Evolutionary conservation across 2,329 filamentous ascomycete species (phyloP), one percentile per base, ranked within the genome.

Genomic region (Pyrenochaeta sp.): DNA sequence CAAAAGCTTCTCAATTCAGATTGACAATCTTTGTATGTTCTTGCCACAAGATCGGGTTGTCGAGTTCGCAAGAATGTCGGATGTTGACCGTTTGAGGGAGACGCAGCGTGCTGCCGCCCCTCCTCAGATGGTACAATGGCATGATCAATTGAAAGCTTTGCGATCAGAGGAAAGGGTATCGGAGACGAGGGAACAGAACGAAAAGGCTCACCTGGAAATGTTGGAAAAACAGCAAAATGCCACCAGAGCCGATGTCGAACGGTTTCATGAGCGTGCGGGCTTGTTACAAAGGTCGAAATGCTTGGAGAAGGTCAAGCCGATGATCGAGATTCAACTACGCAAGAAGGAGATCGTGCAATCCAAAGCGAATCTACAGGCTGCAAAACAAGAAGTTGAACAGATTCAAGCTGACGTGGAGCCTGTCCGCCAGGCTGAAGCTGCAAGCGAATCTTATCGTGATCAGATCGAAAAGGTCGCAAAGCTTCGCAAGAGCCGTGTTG

Each of bases 21-120:
- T 97, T 53, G 94, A 99, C 75, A 99, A 99, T 59, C 79, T 99
- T 2, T 99, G 94, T 69, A 94, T 99, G 68, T 99, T 99, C 61
- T 76, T 99, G 30, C 94, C 94, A 0, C 94, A 99, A 70, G 94
- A 99, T 67, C 88, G 92, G 57, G 94, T 99, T 1, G 90, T 91
- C 17, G 92, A 96, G 65, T 99, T 99, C 67, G 90, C 94, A 4
- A 87, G 83, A 4, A 82, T 96, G 56, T 88, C 84, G 7, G 88
- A 93, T 0, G 78, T 96, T 9, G 88, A 95, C 30, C 81, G 96
- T 14, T 79, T 99, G 1, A 81, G 85, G 46, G 89, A 94, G 60
- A 99, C 94, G 0, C 85, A 96, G 51, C 85, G 91, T 63, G 94
- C 94, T 22, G 92, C 91, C 6, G 94, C 92, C 0, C 86, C 89